Conservation (phyloP, 352 stramenopile genomes). For the Phytophthora capsici region DNA sequence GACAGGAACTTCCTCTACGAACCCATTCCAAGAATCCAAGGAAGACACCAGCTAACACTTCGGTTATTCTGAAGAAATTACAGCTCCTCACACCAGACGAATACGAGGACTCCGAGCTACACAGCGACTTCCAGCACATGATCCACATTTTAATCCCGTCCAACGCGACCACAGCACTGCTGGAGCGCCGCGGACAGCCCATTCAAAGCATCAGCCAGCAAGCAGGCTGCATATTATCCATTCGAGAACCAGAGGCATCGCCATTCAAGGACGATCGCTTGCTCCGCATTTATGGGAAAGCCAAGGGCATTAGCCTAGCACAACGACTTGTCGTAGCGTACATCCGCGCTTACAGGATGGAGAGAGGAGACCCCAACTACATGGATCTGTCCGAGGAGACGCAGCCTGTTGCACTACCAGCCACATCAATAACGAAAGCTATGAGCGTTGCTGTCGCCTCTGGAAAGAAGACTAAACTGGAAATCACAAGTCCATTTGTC, state of each 20-base stretch:
- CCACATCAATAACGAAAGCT: conserved; percentile 48
- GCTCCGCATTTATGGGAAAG: conserved; percentile 63
- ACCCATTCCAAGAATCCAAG: conserved; percentile 16
- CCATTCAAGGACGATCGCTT: conserved; percentile 61
- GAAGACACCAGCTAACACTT: conserved; percentile 6
- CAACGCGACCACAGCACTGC: conserved; percentile 53
- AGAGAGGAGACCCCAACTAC: conserved; percentile 65
- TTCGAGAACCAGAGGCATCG: conserved; percentile 49
- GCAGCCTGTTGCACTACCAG: conserved; percentile 38
- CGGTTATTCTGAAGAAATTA: conserved; percentile 24
- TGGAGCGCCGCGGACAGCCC: conserved; percentile 54
- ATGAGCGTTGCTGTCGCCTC: conserved; percentile 40
- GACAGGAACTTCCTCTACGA: background rate
- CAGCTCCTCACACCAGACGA: conserved; percentile 40
- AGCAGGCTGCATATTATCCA: conserved; percentile 58
- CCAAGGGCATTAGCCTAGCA: conserved; percentile 64
- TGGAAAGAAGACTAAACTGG: conserved; percentile 24
- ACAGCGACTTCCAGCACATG: conserved; percentile 61
- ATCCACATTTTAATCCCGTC: conserved; percentile 73
- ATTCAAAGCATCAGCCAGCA: conserved; percentile 60
- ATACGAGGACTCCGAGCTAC: conserved; percentile 63
- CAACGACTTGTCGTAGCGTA: conserved; percentile 66
- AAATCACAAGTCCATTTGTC: conserved; percentile 38
- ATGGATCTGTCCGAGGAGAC: conserved; percentile 37
- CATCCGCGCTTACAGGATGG: conserved; percentile 52